phyloP scores from a whole-genome alignment of 345 rosid species.

The Lepidium africanum region DNA sequence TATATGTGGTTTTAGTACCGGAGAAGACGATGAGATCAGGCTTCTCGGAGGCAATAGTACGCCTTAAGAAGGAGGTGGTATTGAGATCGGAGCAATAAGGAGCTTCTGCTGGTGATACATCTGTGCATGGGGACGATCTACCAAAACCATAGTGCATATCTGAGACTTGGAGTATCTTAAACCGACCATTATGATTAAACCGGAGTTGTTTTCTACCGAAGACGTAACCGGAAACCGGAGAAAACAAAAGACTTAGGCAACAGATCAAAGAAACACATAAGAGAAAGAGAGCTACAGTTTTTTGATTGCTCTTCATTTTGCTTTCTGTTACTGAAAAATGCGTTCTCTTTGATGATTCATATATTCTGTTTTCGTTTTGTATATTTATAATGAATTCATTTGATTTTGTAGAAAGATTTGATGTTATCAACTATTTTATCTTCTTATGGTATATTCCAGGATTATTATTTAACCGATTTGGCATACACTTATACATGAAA shows the following conservation, averaged over 20 bases:
- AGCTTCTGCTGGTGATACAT: conserved; percentile 45
- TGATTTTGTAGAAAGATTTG: not conserved
- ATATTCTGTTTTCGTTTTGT: not conserved
- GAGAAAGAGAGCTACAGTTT: not conserved
- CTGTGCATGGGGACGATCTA: conserved; percentile 41
- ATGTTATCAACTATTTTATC: not conserved
- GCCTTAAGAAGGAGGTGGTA: conserved; percentile 62
- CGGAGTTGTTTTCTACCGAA: conserved; percentile 33
- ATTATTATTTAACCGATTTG: not conserved
- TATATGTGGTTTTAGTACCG: conserved; percentile 28
- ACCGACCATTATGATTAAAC: conserved; percentile 47
- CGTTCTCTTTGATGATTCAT: not conserved
- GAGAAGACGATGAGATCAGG: conserved; percentile 87
- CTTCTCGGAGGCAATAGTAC: conserved; percentile 72
- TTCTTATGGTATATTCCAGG: conserved; percentile 12
- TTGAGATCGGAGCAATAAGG: conserved; percentile 74
- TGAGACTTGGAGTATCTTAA: conserved; percentile 87
- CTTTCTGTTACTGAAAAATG: not conserved
- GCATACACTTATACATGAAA: not conserved
- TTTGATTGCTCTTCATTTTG: conserved; percentile 10
- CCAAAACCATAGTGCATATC: conserved; percentile 90
- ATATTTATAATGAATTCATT: not conserved
- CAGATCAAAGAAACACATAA: conserved; percentile 10
- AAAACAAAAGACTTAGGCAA: not conserved
- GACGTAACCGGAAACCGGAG: conserved; percentile 2